phyloP scores from a whole-genome alignment of 176 grass and related monocot genomes.

The Alopecurus myosuroides region DNA sequence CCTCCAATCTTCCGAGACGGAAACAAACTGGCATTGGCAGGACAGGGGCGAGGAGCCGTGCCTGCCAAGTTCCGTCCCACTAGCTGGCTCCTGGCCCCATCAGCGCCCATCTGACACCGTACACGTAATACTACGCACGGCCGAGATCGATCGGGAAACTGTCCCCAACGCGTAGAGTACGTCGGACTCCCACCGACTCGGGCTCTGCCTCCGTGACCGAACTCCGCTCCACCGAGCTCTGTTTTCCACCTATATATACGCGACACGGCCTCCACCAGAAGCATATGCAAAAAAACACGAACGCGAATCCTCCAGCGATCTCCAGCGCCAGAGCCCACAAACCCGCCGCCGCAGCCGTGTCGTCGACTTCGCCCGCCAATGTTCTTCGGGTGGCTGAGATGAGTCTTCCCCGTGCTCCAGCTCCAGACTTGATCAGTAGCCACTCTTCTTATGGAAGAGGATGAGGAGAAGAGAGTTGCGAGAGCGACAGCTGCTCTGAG shows the following conservation, averaged over 20 bases:
- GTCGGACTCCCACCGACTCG: neutral
- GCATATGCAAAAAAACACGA: neutral
- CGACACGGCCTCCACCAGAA: neutral
- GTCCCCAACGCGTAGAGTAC: neutral
- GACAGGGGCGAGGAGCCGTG: neutral
- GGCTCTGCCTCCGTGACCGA: neutral
- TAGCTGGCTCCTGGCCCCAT: neutral
- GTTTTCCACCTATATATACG: conserved; percentile 15
- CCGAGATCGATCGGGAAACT: neutral
- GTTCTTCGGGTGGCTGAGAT: too few species aligned
- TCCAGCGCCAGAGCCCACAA: neutral
- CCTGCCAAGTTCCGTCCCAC: conserved; percentile 4
- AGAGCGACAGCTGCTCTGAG: too few species aligned
- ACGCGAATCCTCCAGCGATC: conserved; percentile 1
- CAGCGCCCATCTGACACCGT: neutral
- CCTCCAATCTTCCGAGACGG: neutral
- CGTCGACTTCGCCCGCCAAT: neutral
- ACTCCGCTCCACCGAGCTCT: neutral
- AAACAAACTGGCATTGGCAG: neutral
- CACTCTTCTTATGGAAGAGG: too few species aligned
- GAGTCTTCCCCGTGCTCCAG: too few species aligned
- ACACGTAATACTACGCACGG: neutral
- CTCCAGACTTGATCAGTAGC: too few species aligned
- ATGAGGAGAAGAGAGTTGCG: too few species aligned
- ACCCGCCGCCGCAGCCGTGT: neutral